Conservation (phyloP, 805 yeast species). For the Metahyphopichia silvanorum region DNA sequence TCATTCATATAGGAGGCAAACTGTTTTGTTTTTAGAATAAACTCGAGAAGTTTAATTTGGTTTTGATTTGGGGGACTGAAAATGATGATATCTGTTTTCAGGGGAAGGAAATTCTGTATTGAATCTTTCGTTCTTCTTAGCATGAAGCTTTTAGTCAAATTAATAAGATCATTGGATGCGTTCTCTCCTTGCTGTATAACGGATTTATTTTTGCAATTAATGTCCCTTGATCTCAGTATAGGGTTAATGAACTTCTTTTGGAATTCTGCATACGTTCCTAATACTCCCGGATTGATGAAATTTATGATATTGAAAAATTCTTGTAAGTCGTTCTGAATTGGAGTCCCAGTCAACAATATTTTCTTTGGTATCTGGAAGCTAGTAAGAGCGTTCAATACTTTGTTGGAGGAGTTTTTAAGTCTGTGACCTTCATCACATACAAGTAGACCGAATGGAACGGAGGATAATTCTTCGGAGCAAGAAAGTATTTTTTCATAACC, state of each 20-base stretch:
- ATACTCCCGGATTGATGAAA: constrained; percentile 79
- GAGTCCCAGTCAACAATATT: constrained; percentile 81
- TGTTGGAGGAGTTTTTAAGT: constrained; percentile 70
- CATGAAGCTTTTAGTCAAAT: constrained; percentile 61
- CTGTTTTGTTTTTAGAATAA: constrained; percentile 40
- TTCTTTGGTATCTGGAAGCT: constrained; percentile 51
- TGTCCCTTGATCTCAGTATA: constrained; percentile 64
- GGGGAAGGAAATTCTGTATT: constrained; percentile 59
- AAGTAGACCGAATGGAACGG: constrained; percentile 58
- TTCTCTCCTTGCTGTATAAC: constrained; percentile 56
- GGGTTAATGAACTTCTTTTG: constrained; percentile 67
- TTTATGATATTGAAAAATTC: constrained; percentile 82
- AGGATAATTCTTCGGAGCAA: constrained; percentile 47
- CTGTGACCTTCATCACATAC: constrained; percentile 97
- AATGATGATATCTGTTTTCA: constrained; percentile 70
- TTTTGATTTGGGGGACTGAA: constrained; percentile 71
- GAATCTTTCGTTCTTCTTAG: constrained; percentile 68
- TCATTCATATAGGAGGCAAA: constrained; percentile 28
- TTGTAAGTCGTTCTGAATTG: constrained; percentile 84
- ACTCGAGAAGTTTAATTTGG: constrained; percentile 56
- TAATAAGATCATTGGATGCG: constrained; percentile 60
- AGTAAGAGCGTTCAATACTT: constrained; percentile 62
- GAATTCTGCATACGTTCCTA: constrained; percentile 60
- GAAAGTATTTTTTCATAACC: constrained; percentile 81
- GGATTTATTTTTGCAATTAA: constrained; percentile 49